phyloP scores from a whole-genome alignment of 257 asterid species.

The Scutellaria minor region DNA sequence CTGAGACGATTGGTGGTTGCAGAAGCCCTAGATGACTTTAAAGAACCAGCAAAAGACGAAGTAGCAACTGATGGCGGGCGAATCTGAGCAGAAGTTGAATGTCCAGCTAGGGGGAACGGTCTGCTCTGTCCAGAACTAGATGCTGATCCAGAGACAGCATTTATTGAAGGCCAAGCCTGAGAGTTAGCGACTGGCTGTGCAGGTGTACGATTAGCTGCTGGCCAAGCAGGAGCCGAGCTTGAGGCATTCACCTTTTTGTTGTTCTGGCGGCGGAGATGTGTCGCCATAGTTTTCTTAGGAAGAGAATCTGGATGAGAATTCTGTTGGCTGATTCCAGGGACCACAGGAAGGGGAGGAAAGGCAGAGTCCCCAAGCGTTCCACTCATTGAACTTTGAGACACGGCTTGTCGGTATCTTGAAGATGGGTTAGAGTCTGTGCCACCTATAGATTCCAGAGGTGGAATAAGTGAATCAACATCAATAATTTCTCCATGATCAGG shows the following conservation, averaged over 20 bases:
- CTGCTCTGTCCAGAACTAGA: conserved; percentile 57
- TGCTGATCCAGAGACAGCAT: conserved; percentile 56
- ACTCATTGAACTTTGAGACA: conserved; percentile 62
- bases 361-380: conserved; percentile 67
- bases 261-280: conserved; percentile 61
- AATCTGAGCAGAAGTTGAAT: conserved; percentile 53
- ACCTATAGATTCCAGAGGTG: conserved; percentile 61
- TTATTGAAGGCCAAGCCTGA: conserved; percentile 65
- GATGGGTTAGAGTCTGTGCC: conserved; percentile 58
- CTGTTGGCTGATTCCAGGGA: conserved; percentile 61
- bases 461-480: conserved; percentile 59
- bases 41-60: conserved; percentile 51
- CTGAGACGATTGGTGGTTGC: conserved; percentile 48
- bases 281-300: conserved; percentile 67
- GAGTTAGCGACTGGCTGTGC: conserved; percentile 45
- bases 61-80: conserved; percentile 47
- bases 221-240: conserved; percentile 57
- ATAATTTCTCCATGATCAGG: conserved; percentile 45
- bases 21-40: conserved; percentile 55
- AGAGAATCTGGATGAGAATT: conserved; percentile 49
- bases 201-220: conserved; percentile 48
- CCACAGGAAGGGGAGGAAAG: conserved; percentile 81
- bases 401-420: conserved; percentile 80
- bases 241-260: conserved; percentile 47
- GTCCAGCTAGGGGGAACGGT: conserved; percentile 42